Conservation (phyloP, 805 yeast genomes). For the Candida awuae region DNA sequence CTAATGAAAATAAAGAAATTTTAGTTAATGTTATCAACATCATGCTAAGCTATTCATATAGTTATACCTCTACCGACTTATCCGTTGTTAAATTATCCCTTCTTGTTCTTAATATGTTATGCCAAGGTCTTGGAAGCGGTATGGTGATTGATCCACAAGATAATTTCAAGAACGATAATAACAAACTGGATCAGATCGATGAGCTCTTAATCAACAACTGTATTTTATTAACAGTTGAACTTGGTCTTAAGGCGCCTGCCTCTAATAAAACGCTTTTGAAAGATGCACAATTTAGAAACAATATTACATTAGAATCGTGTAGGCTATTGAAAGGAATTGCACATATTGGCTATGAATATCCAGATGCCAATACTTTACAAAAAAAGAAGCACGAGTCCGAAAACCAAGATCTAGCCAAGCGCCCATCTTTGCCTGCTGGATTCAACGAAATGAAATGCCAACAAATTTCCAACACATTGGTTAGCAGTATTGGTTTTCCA, state of each 20-base stretch:
- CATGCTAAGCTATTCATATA: slow-evolving; percentile 57
- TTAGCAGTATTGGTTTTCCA: slow-evolving; percentile 56
- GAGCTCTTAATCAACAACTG: slow-evolving; percentile 60
- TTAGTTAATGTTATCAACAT: slow-evolving; percentile 56
- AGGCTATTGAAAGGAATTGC: slow-evolving; percentile 57
- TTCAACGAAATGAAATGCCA: slow-evolving; percentile 26
- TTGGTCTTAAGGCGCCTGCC: slow-evolving; percentile 64
- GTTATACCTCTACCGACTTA: slow-evolving; percentile 46
- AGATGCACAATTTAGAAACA: slow-evolving; percentile 72
- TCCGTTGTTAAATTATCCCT: slow-evolving; percentile 62
- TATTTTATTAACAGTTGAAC: slow-evolving; percentile 62
- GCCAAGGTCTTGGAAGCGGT: slow-evolving; percentile 61
- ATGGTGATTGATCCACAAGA: slow-evolving; percentile 56
- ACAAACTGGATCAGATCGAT: slow-evolving; percentile 56
- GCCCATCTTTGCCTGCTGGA: slow-evolving; percentile 13
- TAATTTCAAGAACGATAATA: slow-evolving; percentile 37
- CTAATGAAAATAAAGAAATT: slow-evolving; percentile 46
- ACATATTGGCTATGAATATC: slow-evolving; percentile 27
- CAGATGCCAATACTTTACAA: slow-evolving; percentile 22
- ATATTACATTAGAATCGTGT: slow-evolving; percentile 64
- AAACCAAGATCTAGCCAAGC: slow-evolving; percentile 34
- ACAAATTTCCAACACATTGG: slow-evolving; percentile 30
- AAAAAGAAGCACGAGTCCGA: slow-evolving; percentile 14
- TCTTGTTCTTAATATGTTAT: slow-evolving; percentile 56
- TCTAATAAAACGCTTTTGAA: slow-evolving; percentile 36